Conservation (phyloP, 2,329 filamentous ascomycete genomes). For the Nemania serpens region DNA sequence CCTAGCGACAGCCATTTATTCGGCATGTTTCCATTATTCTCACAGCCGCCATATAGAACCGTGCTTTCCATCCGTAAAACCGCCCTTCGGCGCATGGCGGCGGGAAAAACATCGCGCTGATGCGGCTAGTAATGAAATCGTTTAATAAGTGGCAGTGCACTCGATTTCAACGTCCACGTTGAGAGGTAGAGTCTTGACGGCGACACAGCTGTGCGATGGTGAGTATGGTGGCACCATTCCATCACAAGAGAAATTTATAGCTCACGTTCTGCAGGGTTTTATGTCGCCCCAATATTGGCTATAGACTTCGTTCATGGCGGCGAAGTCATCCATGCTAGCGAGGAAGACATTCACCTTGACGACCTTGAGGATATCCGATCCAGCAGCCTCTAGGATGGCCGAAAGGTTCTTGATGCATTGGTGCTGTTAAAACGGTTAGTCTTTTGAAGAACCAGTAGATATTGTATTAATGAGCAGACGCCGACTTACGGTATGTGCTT, state of each 20-base stretch:
- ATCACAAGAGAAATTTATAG: not conserved
- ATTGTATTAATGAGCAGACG: not conserved
- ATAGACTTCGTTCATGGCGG: conserved; percentile 75
- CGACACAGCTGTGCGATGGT: conserved; percentile 70
- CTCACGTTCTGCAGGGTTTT: conserved; percentile 52
- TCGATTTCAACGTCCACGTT: conserved; percentile 89
- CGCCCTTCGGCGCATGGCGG: not conserved
- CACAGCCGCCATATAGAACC: too few relatives aligned
- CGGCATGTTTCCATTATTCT: too few relatives aligned
- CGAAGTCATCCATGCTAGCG: conserved; percentile 73
- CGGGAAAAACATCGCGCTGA: not conserved
- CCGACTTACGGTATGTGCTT: conserved; percentile 61
- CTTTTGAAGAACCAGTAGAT: not conserved
- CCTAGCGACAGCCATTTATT: too few relatives aligned
- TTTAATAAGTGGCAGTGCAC: conserved; percentile 65
- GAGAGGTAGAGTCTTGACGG: conserved; percentile 86
- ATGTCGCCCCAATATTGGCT: conserved; percentile 67
- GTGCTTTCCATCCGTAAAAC: too few relatives aligned
- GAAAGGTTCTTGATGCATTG: conserved; percentile 73
- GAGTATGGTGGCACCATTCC: not conserved
- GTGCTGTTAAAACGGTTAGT: conserved; percentile 42
- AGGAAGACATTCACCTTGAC: conserved; percentile 78
- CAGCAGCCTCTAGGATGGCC: conserved; percentile 71
- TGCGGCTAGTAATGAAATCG: not conserved
- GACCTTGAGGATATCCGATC: conserved; percentile 66